These are phyloP conservation scores for Aspergillus sp. DNA, from an alignment of 2,329 filamentous ascomycete species.

Conservation along the genomic window DNA sequence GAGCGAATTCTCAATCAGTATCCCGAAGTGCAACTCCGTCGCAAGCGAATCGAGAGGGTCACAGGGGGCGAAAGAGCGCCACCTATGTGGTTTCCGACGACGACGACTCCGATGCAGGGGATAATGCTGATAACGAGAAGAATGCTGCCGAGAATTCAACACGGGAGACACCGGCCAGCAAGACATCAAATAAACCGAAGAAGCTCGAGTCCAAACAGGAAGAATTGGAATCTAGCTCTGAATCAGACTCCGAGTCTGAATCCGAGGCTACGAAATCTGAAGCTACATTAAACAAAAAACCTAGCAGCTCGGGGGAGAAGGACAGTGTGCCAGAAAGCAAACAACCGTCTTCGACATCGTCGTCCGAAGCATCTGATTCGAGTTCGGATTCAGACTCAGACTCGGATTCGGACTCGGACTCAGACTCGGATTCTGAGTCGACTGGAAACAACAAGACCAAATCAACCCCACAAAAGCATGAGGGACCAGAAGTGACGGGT, in stretches of 20 bases:
- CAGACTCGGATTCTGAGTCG: background rate
- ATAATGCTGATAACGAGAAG: background rate
- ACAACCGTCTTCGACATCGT: background rate
- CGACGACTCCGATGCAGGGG: slow-evolving; percentile 8
- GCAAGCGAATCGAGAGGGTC: background rate
- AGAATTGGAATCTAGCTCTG: background rate
- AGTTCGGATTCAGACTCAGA: background rate
- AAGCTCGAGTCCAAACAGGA: background rate
- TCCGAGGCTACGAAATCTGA: background rate
- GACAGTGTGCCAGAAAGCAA: background rate
- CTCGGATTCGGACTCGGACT: background rate
- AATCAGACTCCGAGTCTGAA: background rate
- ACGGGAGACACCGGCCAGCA: background rate
- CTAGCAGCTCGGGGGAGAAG: background rate
- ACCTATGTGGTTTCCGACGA: slow-evolving; percentile 8
- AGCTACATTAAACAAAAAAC: background rate
- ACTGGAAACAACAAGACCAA: background rate
- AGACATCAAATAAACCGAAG: background rate
- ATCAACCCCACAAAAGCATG: background rate
- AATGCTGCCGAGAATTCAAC: background rate
- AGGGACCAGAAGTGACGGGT: background rate
- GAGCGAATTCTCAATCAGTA: background rate
- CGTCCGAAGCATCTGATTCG: background rate
- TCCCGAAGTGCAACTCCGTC: background rate
- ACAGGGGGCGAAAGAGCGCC: slow-evolving; percentile 5